Percentiles rank a stretch among this genome's conserved stretches.
phyloP scores from a whole-genome alignment of 495 filamentous ascomycete species.

The Aspergillus conjunctus region DNA sequence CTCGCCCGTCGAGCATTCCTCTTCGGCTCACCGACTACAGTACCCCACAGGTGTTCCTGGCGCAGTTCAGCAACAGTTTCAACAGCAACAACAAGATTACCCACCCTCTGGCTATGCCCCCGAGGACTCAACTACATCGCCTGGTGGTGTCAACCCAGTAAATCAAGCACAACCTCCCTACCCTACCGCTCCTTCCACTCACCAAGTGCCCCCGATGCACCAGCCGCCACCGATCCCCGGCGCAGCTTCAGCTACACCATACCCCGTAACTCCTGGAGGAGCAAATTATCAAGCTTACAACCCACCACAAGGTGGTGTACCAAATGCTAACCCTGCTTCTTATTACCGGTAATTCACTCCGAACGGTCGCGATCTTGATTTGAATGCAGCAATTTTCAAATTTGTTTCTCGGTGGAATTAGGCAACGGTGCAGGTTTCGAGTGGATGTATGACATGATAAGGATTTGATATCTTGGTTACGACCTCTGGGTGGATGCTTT shows the following conservation, averaged over 20 bases:
- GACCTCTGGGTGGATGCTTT: constrained; percentile 13
- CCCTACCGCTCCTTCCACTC: constrained; percentile 41
- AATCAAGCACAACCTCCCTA: constrained; percentile 49
- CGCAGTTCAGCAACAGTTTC: constrained; percentile 41
- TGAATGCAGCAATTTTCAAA: neutral
- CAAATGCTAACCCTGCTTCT: constrained; percentile 45
- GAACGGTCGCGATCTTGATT: neutral
- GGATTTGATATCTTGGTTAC: constrained; percentile 13
- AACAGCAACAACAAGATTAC: constrained; percentile 52
- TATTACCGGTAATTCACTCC: constrained; percentile 42
- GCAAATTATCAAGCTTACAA: constrained; percentile 58
- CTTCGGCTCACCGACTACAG: constrained; percentile 40
- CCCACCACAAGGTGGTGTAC: constrained; percentile 36
- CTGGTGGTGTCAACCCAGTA: constrained; percentile 36
- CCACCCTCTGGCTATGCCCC: constrained; percentile 60
- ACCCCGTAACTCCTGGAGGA: constrained; percentile 40
- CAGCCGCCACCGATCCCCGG: constrained; percentile 47
- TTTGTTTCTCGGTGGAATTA: neutral
- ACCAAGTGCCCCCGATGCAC: constrained; percentile 53
- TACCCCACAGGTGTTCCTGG: constrained; percentile 49
- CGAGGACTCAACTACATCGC: constrained; percentile 51
- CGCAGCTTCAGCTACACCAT: constrained; percentile 45
- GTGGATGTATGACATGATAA: constrained; percentile 8
- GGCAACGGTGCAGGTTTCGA: constrained; percentile 1
- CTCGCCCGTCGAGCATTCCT: constrained; percentile 63